Conservation (phyloP, 2,329 filamentous ascomycete genomes). For the Colletotrichum ledebouriae region DNA sequence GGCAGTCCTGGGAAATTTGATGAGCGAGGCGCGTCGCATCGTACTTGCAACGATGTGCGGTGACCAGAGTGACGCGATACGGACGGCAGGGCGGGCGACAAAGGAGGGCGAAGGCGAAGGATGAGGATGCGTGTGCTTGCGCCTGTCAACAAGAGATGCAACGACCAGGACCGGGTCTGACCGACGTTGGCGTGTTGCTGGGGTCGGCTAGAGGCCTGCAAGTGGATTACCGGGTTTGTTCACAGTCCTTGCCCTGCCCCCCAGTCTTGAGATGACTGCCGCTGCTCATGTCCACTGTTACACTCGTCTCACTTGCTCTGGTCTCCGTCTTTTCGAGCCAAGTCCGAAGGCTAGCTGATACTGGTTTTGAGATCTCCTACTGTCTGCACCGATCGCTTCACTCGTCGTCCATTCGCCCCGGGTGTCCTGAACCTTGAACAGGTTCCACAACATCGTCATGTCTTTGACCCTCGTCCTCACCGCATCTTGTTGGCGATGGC, state of each 20-base stretch:
- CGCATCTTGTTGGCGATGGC: conserved; percentile 28
- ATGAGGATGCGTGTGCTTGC: conserved; percentile 11
- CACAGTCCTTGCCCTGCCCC: conserved; percentile 3
- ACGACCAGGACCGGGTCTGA: conserved; percentile 26
- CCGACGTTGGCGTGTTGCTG: conserved; percentile 37
- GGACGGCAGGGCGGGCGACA: conserved; percentile 10
- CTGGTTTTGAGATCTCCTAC: conserved; percentile 32
- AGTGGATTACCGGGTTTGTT: conserved; percentile 25
- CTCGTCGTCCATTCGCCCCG: conserved; percentile 16
- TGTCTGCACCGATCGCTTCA: conserved; percentile 33
- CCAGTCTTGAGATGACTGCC: neutral
- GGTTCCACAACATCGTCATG: conserved; percentile 37
- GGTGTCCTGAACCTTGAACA: conserved; percentile 24
- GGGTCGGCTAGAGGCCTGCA: conserved; percentile 19
- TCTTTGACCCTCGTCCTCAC: conserved; percentile 24
- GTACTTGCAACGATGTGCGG: conserved; percentile 3
- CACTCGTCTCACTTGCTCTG: conserved; percentile 5
- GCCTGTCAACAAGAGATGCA: conserved; percentile 24
- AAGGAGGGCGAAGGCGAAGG: neutral
- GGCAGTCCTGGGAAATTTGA: conserved; percentile 19
- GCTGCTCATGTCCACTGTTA: conserved; percentile 8
- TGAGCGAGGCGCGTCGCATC: conserved; percentile 23
- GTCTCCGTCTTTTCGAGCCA: conserved; percentile 9
- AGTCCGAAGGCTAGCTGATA: conserved; percentile 16
- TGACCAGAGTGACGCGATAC: conserved; percentile 20